Evolutionary conservation across 1,284 basidiomycete species (phyloP).

Genomic region (Trichosporon sp.): DNA sequence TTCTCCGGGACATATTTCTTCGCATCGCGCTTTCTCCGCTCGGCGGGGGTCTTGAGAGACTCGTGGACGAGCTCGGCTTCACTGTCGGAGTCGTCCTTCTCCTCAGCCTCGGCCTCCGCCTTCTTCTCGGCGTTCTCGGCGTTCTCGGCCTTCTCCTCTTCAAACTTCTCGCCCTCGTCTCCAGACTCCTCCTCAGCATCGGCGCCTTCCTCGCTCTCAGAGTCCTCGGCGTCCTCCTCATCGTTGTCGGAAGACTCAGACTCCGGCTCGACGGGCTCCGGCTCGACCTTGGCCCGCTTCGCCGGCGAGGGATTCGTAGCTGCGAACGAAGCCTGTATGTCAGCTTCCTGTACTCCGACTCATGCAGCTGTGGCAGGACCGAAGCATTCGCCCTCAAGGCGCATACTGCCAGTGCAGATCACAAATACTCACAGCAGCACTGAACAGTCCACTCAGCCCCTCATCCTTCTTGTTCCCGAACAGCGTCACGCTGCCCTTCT

Average conservation of each 20-base stretch:
- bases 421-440: neutral
- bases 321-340: neutral
- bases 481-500: neutral
- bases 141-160: slow-evolving; percentile 12
- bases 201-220: slow-evolving; percentile 15
- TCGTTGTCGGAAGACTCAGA: slow-evolving; percentile 23
- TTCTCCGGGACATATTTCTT: slow-evolving; percentile 55
- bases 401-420: too few relatives aligned
- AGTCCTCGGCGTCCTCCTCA: slow-evolving; percentile 23
- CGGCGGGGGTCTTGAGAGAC: slow-evolving; percentile 25
- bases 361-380: neutral
- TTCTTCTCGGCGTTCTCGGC: slow-evolving; percentile 19
- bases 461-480: slow-evolving; percentile 7
- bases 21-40: slow-evolving; percentile 23
- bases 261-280: slow-evolving; percentile 13
- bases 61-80: slow-evolving; percentile 46
- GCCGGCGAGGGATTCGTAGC: slow-evolving; percentile 1
- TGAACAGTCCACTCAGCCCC: neutral
- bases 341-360: neutral
- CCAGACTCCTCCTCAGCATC: slow-evolving; percentile 5
- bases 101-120: slow-evolving; percentile 27
- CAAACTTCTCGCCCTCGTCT: slow-evolving; percentile 20
- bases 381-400: too few relatives aligned
- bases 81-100: slow-evolving; percentile 22
- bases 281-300: slow-evolving; percentile 8